These are phyloP conservation scores for Serendipita sp. DNA, from an alignment of 768 basidiomycete species.

Conservation along the genomic window DNA sequence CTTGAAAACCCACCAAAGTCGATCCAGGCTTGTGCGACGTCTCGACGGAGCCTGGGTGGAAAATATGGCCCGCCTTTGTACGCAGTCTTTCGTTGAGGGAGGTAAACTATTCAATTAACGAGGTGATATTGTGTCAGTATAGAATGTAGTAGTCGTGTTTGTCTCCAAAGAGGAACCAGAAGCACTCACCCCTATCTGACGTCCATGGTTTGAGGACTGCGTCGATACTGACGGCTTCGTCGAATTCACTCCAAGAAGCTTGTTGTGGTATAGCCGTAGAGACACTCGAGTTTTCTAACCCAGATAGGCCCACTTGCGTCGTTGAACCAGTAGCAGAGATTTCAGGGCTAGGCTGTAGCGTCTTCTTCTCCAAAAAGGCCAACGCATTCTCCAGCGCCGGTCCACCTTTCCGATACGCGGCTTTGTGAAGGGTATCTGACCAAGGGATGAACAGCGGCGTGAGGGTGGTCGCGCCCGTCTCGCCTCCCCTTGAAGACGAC, in stretches of 20 bases:
- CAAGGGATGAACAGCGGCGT: background rate
- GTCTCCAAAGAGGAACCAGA: too few relatives aligned
- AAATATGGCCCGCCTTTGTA: background rate
- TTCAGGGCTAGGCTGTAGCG: background rate
- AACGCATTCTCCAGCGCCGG: background rate
- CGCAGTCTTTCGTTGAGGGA: background rate
- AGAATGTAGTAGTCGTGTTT: too few relatives aligned
- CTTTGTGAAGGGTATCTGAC: background rate
- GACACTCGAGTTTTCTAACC: too few relatives aligned
- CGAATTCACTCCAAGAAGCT: background rate
- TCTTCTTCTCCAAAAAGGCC: background rate
- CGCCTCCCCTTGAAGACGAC: background rate
- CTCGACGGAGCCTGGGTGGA: background rate
- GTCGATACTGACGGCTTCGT: slow-evolving; percentile 4
- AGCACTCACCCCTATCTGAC: background rate
- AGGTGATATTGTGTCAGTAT: background rate
- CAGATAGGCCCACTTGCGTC: too few relatives aligned
- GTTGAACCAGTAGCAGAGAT: background rate
- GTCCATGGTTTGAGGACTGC: background rate
- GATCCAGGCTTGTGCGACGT: background rate
- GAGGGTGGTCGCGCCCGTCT: background rate
- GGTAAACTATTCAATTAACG: background rate
- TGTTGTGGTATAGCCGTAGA: background rate
- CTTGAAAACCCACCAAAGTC: background rate
- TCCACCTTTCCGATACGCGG: background rate